Evolutionary conservation across 129 eudicot genomes (phyloP).

Genomic region (Sambucus nigra): DNA sequence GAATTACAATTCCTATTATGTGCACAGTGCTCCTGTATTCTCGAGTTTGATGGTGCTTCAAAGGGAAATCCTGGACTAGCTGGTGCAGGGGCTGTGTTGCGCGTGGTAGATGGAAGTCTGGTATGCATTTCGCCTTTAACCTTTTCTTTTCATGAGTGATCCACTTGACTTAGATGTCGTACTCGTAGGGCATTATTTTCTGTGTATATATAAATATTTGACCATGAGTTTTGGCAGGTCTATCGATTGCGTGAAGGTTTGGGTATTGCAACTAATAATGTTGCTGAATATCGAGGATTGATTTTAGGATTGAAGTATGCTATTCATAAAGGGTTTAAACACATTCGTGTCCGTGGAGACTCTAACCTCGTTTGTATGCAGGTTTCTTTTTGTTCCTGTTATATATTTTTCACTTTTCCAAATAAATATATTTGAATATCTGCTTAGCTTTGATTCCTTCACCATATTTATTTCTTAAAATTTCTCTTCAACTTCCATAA

Average conservation of each 20-base stretch:
- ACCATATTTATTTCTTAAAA: neutral
- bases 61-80: conserved; percentile 98
- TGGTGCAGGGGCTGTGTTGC: conserved; percentile 88
- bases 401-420: no score
- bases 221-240: conserved; percentile 34
- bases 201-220: conserved; percentile 4
- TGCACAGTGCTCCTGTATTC: conserved; percentile 49
- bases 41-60: conserved; percentile 98
- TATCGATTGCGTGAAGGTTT: conserved; percentile 75
- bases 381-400: conserved; percentile 34
- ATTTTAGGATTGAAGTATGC: conserved; percentile 77
- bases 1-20: neutral
- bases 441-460: neutral
- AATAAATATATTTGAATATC: no score
- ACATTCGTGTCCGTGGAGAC: conserved; percentile 70
- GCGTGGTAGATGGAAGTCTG: conserved; percentile 72
- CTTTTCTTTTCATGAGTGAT: no score
- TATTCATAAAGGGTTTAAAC: conserved; percentile 61
- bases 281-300: conserved; percentile 74
- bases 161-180: neutral
- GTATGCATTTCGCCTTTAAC: conserved; percentile 24
- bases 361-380: conserved; percentile 92
- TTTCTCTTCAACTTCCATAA: neutral
- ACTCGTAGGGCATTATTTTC: neutral
- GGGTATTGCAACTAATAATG: conserved; percentile 74